These are phyloP conservation scores for Capsella bursapastoris DNA, from an alignment of 345 rosid species.

Conservation along the genomic window DNA sequence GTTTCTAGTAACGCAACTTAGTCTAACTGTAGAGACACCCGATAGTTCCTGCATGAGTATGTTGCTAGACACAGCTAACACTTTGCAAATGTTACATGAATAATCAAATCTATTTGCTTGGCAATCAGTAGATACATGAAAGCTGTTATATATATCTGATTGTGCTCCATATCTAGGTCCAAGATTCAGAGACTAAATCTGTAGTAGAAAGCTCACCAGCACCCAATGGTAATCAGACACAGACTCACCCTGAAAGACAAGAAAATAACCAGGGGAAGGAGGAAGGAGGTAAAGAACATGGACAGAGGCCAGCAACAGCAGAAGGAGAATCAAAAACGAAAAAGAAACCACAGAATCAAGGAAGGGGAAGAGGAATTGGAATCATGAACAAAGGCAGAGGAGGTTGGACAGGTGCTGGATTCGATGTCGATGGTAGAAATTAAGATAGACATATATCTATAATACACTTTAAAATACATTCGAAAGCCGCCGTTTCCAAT, in stretches of 20 bases:
- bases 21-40: background rate
- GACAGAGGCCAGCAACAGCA: conserved; percentile 46
- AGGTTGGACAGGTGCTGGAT: conserved; percentile 83
- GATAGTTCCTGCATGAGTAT: background rate
- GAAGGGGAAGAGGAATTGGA: conserved; percentile 71
- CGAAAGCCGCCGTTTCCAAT: background rate
- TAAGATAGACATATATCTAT: conserved; percentile 31
- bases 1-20: conserved; percentile 18
- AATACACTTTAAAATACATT: background rate
- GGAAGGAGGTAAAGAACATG: conserved; percentile 46
- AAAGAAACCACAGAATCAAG: conserved; percentile 65
- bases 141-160: conserved; percentile 39
- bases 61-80: conserved; percentile 12
- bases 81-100: conserved; percentile 3
- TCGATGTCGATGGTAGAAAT: conserved; percentile 75
- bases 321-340: conserved; percentile 65
- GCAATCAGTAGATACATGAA: conserved; percentile 13
- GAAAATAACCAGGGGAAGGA: conserved; percentile 44
- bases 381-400: conserved; percentile 66
- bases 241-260: conserved; percentile 40
- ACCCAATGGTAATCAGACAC: conserved; percentile 42
- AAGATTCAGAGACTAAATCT: conserved; percentile 44
- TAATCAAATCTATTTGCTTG: conserved; percentile 18
- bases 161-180: conserved; percentile 52
- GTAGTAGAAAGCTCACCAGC: conserved; percentile 47